These are phyloP conservation scores for Pholiota microspora DNA, from an alignment of 768 basidiomycete genomes.

Conservation along the genomic window DNA sequence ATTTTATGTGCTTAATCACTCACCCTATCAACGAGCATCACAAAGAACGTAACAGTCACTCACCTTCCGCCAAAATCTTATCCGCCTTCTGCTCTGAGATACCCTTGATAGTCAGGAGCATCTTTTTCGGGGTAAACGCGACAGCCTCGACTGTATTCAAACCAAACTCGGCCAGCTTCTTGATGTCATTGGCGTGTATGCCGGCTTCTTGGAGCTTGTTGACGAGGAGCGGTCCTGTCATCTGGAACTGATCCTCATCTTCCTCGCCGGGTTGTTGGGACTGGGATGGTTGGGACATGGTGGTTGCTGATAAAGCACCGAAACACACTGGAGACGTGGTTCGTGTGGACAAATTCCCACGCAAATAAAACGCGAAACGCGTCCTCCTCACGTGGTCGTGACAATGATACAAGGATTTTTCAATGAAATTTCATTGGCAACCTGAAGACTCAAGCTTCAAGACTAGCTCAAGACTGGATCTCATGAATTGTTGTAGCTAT, in stretches of 20 bases:
- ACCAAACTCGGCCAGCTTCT: constrained; percentile 92
- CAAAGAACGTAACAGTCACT: constrained; percentile 23
- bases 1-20: constrained; percentile 78
- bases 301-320: constrained; percentile 4
- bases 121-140: constrained; percentile 96
- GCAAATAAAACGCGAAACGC: constrained; percentile 26
- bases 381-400: constrained; percentile 28
- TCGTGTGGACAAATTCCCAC: constrained; percentile 18
- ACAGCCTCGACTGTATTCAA: constrained; percentile 93
- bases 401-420: neutral
- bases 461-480: no score
- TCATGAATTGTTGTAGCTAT: no score
- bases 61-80: constrained; percentile 91
- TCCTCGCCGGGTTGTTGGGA: constrained; percentile 37
- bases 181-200: constrained; percentile 86
- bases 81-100: constrained; percentile 98
- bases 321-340: constrained; percentile 7
- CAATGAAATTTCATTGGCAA: no score
- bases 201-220: constrained; percentile 86
- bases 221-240: constrained; percentile 82
- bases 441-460: neutral
- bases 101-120: constrained; percentile 86
- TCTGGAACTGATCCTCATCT: constrained; percentile 54
- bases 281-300: constrained; percentile 61
- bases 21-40: constrained; percentile 1